Base-by-base conservation (phyloP, 2,329 filamentous ascomycete species). In the Purpureocillium takamizusanense region DNA sequence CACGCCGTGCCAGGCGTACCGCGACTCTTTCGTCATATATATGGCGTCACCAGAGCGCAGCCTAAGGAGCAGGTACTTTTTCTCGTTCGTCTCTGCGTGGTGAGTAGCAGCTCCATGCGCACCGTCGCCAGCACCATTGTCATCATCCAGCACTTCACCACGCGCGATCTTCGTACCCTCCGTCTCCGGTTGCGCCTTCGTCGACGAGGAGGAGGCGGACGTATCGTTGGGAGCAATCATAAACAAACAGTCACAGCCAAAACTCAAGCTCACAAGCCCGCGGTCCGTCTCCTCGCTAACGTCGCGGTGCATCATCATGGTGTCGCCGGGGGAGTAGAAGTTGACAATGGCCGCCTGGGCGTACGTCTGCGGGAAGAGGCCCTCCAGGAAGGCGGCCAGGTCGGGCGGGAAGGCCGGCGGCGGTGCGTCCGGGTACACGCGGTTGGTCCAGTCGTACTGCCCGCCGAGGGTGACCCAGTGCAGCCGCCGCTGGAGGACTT, bases 1-100 rank as follows among this genome's bases (percentile, higher is more conserved):
- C 11, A 97, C 88, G 11, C 86, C 89, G 63, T 97, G 92, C 90
- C 90, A 97, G 2, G 90, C 89, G 61, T 87, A 94, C 32, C 92
- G 72, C 4, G 86, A 83, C 41, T 78, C 70, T 15, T 83, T 75
- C 36, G 77, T 81, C 90, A 98, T 97, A 54, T 94, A 88, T 1
- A 97, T 78, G 1, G 81, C 87, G 63, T 95, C 90, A 0, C 92
- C 90, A 1, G 87, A 94, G 17, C 81, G 72, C 29, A 97, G 66
- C 16, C 83, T 71, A 28, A 94, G 54, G 2, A 81, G 62, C 5
- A 83, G 53, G 43, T 73, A 74, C 17, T 64, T 62, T 47, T 73
- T 75, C 5, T 57, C 46, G 33, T 55, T 33, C 50, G 48, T 31
- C 21, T 38, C 27, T 33, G 40, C 23, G 4, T 25, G 12, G 15